These are phyloP conservation scores for Aspergillus sclerotiicarbonarius DNA, from an alignment of 495 filamentous ascomycete species.

Conservation along the genomic window DNA sequence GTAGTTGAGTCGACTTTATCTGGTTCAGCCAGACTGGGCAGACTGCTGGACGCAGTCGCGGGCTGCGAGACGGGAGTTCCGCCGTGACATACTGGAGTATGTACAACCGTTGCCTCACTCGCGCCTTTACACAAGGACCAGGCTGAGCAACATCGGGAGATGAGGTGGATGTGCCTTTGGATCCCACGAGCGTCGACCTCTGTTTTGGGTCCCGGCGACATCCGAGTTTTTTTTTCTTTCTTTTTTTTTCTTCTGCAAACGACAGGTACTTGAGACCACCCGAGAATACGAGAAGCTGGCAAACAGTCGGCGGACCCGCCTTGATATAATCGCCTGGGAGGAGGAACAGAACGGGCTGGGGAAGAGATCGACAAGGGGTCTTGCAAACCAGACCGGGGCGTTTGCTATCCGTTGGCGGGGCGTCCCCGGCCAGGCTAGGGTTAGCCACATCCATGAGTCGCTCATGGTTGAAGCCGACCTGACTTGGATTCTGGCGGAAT, in stretches of 20 bases:
- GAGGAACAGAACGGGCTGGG: background rate
- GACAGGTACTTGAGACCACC: background rate
- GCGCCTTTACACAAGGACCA: background rate
- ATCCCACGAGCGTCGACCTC: background rate
- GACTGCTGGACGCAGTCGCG: background rate
- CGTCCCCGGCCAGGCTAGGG: background rate
- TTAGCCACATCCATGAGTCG: background rate
- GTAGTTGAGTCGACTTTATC: constrained; percentile 1
- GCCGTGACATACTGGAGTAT: background rate
- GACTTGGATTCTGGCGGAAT: constrained; percentile 7
- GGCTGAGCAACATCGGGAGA: constrained; percentile 2
- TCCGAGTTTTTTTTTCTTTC: background rate
- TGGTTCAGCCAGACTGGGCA: background rate
- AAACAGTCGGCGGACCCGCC: background rate
- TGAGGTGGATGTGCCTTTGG: background rate
- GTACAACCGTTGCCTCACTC: constrained; percentile 14
- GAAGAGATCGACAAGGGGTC: background rate
- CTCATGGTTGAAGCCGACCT: constrained; percentile 1
- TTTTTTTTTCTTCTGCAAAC: background rate
- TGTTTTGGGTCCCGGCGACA: background rate
- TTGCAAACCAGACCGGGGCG: constrained; percentile 4
- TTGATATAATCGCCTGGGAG: background rate
- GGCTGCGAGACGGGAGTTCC: background rate
- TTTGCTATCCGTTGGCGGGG: constrained; percentile 7
- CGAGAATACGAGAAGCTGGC: background rate